Evolutionary conservation across 306 rosid species (phyloP).

Genomic region (Lathyrus sativus): DNA sequence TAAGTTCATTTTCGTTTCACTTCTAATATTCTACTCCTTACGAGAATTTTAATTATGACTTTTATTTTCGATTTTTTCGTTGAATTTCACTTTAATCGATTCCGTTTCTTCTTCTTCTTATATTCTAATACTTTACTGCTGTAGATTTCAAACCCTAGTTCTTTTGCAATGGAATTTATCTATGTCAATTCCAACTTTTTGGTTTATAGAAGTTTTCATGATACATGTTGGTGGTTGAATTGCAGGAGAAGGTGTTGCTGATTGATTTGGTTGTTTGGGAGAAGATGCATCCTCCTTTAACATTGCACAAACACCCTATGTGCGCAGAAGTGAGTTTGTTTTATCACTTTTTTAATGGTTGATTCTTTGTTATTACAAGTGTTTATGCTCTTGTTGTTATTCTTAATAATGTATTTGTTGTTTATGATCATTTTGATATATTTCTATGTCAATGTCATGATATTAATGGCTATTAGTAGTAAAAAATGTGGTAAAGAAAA

Average conservation of each 20-base stretch:
- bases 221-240: neutral
- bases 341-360: neutral
- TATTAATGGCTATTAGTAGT: conserved; percentile 1
- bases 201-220: conserved; percentile 1
- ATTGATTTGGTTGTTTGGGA: conserved; percentile 34
- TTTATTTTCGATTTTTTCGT: neutral
- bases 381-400: neutral
- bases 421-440: conserved; percentile 6
- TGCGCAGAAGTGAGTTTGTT: conserved; percentile 79
- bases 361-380: neutral
- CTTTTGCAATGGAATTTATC: conserved; percentile 2
- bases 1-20: conserved; percentile 3
- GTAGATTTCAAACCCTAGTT: conserved; percentile 24
- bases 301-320: conserved; percentile 94
- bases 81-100: neutral
- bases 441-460: conserved; percentile 8
- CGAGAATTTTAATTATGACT: too few species aligned
- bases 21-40: too few species aligned
- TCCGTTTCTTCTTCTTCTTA: neutral
- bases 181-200: conserved; percentile 15
- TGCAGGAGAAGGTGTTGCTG: conserved; percentile 40
- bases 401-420: neutral
- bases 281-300: conserved; percentile 91
- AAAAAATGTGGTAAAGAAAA: conserved; percentile 13
- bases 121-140: neutral